These are phyloP conservation scores for Volutella citrinella DNA, from an alignment of 2,329 filamentous ascomycete genomes.

Conservation along the genomic window DNA sequence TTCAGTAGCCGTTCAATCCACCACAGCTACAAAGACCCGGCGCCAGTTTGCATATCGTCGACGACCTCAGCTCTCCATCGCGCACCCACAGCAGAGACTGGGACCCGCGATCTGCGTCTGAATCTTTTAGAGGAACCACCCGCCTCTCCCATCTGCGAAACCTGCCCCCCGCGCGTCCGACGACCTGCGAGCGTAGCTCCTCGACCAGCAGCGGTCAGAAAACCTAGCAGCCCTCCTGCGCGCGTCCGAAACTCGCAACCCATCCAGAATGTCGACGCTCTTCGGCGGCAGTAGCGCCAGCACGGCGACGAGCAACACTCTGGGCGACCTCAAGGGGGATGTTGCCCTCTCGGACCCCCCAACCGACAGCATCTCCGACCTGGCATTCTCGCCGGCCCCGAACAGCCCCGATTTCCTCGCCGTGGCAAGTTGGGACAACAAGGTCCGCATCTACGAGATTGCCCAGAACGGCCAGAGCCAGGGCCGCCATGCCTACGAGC, in stretches of 20 bases:
- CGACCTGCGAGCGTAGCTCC: too few species aligned
- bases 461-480: slow-evolving; percentile 72
- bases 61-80: too few species aligned
- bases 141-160: too few species aligned
- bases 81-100: too few species aligned
- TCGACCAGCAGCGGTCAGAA: too few species aligned
- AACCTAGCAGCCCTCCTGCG: too few species aligned
- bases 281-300: slow-evolving; percentile 49
- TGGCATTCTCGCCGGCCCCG: slow-evolving; percentile 71
- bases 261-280: slow-evolving; percentile 70
- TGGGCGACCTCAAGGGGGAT: slow-evolving; percentile 89
- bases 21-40: slow-evolving; percentile 19
- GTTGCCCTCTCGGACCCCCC: slow-evolving; percentile 75
- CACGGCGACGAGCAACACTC: slow-evolving; percentile 62
- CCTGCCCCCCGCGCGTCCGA: too few species aligned
- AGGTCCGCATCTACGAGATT: slow-evolving; percentile 95
- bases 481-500: slow-evolving; percentile 82
- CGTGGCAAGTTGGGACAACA: slow-evolving; percentile 95
- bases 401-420: slow-evolving; percentile 71
- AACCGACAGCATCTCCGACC: slow-evolving; percentile 83
- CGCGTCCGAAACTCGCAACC: too few species aligned
- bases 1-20: slow-evolving; percentile 15
- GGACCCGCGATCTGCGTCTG: too few species aligned
- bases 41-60: slow-evolving; percentile 11
- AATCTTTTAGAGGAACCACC: too few species aligned